These are phyloP conservation scores for Mycena latifolia DNA, from an alignment of 768 basidiomycete genomes.

Conservation along the genomic window DNA sequence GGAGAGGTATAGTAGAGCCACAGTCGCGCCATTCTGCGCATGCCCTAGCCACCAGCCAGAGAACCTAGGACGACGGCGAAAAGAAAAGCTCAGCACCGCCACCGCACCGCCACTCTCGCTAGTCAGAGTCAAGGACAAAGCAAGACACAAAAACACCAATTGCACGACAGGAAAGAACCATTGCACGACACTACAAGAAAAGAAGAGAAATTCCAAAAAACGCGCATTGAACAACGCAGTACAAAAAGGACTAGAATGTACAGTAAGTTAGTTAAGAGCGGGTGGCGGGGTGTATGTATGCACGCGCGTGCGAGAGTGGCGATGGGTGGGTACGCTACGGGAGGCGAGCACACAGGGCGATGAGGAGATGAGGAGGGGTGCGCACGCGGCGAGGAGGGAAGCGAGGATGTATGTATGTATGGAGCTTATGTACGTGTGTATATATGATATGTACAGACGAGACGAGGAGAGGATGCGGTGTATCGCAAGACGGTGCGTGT, in stretches of 20 bases:
- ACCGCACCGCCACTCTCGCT: too few species aligned
- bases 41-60: too few species aligned
- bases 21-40: too few species aligned
- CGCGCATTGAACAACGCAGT: constrained; percentile 18
- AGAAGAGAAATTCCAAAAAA: constrained; percentile 13
- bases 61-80: too few species aligned
- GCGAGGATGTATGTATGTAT: constrained; percentile 9
- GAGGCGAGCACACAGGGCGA: neutral
- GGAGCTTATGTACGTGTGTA: too few species aligned
- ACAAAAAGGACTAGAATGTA: constrained; percentile 16
- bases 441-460: neutral
- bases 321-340: neutral
- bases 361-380: too few species aligned
- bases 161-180: too few species aligned
- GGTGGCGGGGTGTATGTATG: neutral
- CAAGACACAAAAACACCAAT: too few species aligned
- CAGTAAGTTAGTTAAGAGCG: neutral
- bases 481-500: neutral
- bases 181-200: too few species aligned
- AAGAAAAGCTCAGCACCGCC: too few species aligned
- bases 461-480: neutral
- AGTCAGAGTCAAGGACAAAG: too few species aligned
- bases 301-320: neutral
- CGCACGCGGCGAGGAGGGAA: neutral
- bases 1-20: too few species aligned